A percentile compares a stretch with the other conserved stretches of the same genome.
Conservation (phyloP, 805 yeast genomes). For the Candida nonsorbophila region DNA sequence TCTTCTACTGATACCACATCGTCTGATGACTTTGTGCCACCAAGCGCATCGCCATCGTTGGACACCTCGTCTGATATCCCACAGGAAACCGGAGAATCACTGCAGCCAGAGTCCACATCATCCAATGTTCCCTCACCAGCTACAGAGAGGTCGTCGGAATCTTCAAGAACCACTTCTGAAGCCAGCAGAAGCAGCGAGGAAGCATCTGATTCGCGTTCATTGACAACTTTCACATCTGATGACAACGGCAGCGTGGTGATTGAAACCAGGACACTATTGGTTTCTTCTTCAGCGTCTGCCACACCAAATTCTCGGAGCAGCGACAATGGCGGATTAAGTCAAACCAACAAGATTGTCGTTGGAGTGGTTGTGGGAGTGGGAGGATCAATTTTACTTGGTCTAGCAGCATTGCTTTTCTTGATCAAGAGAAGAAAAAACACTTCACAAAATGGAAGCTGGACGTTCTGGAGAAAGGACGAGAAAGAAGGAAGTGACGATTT, state of each 20-base stretch:
- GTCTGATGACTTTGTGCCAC: too few relatives aligned
- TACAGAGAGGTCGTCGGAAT: too few relatives aligned
- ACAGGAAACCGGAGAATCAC: too few relatives aligned
- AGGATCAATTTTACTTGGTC: conserved; percentile 33
- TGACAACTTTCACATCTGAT: conserved; percentile 26
- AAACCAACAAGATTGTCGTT: conserved; percentile 39
- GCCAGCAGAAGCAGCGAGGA: not conserved
- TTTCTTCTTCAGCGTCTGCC: conserved; percentile 17
- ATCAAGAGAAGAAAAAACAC: conserved; percentile 29
- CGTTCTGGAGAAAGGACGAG: conserved; percentile 44
- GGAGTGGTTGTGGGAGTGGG: conserved; percentile 46
- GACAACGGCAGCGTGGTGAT: conserved; percentile 32
- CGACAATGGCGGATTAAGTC: conserved; percentile 29
- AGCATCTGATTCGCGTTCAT: too few relatives aligned
- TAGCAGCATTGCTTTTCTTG: conserved; percentile 27
- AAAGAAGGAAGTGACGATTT: conserved; percentile 36
- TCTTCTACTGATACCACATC: too few relatives aligned
- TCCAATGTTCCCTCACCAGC: too few relatives aligned
- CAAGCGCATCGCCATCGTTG: too few relatives aligned
- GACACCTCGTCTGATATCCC: too few relatives aligned
- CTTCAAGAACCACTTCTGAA: not conserved
- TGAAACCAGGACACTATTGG: conserved; percentile 34
- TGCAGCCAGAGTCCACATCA: too few relatives aligned
- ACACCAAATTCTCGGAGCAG: conserved; percentile 9
- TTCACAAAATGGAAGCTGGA: conserved; percentile 34